These are phyloP conservation scores for Brasenia schreberi DNA, from an alignment of 164 flowering plant genomes.

Conservation along the genomic window DNA sequence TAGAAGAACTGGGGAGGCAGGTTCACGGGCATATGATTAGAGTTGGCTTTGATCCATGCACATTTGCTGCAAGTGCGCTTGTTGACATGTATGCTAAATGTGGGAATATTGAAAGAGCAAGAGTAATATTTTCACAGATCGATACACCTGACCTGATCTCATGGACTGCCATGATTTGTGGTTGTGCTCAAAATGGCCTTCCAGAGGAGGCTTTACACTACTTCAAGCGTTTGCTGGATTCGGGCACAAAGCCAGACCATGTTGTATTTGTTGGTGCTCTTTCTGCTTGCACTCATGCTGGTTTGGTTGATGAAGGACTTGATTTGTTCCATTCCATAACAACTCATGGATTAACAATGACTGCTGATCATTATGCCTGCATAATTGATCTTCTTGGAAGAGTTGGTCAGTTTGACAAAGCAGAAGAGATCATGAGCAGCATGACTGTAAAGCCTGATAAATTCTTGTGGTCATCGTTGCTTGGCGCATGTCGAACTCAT, in stretches of 20 bases:
- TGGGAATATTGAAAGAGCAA: slow-evolving; percentile 17
- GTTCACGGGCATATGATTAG: slow-evolving; percentile 21
- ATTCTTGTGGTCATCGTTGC: slow-evolving; percentile 26
- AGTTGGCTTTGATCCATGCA: slow-evolving; percentile 15
- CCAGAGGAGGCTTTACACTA: slow-evolving; percentile 18
- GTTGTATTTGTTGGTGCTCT: slow-evolving; percentile 20
- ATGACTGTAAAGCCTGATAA: slow-evolving; percentile 23
- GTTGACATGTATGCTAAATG: slow-evolving; percentile 26
- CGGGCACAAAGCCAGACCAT: slow-evolving; percentile 14
- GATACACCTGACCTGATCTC: slow-evolving; percentile 18
- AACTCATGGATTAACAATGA: slow-evolving; percentile 17
- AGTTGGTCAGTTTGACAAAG: slow-evolving; percentile 19
- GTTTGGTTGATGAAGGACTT: too few relatives aligned
- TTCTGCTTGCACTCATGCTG: slow-evolving; percentile 26
- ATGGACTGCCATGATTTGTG: slow-evolving; percentile 21
- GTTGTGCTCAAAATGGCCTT: slow-evolving; percentile 23
- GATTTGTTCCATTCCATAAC: slow-evolving; percentile 16
- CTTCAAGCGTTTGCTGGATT: slow-evolving; percentile 16
- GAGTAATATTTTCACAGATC: slow-evolving; percentile 11
- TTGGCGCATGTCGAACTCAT: slow-evolving; percentile 20
- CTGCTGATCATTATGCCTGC: slow-evolving; percentile 23
- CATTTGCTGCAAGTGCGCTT: slow-evolving; percentile 16
- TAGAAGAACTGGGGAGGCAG: slow-evolving; percentile 17
- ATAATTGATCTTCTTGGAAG: slow-evolving; percentile 18
- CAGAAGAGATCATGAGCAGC: slow-evolving; percentile 16